Evolutionary conservation across 352 stramenopile genomes (phyloP).

Genomic region (Phytophthora megakarya): DNA sequence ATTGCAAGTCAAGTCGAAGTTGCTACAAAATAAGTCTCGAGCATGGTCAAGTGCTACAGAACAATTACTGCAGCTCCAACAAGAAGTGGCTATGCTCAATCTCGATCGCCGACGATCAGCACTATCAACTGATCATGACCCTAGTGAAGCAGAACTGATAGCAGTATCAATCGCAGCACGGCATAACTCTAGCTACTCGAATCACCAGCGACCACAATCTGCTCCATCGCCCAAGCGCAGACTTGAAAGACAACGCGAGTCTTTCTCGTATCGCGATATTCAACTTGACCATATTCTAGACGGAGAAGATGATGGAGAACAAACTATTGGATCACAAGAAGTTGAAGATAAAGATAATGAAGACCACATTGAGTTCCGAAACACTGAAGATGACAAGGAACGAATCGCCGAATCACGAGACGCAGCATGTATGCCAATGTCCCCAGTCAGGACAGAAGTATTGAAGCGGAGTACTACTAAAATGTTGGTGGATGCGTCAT

Average conservation of each 20-base stretch:
- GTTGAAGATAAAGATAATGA: constrained; percentile 7
- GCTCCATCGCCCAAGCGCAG: constrained; percentile 31
- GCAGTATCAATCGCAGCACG: constrained; percentile 28
- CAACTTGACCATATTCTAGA: constrained; percentile 4
- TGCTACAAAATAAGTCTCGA: constrained; percentile 84
- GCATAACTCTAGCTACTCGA: constrained; percentile 15
- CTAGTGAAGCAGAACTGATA: constrained; percentile 28
- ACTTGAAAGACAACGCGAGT: constrained; percentile 30
- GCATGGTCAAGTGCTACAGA: constrained; percentile 82
- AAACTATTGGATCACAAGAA: constrained; percentile 4
- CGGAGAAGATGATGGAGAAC: constrained; percentile 3
- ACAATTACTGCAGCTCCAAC: constrained; percentile 75
- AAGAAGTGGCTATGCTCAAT: constrained; percentile 85
- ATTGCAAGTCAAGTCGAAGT: constrained; percentile 79
- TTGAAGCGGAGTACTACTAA: constrained; percentile 25
- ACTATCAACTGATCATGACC: constrained; percentile 1
- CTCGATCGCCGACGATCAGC: constrained; percentile 44
- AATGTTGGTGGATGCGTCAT: constrained; percentile 34
- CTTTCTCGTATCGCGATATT: constrained; percentile 18
- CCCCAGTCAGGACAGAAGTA: not conserved
- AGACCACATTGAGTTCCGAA: not conserved
- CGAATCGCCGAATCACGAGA: constrained; percentile 5
- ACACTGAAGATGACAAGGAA: constrained; percentile 11
- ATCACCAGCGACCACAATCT: constrained; percentile 32
- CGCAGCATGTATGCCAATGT: constrained; percentile 25